phyloP scores from a whole-genome alignment of 176 grass and related monocot species.

The Avena sativa region DNA sequence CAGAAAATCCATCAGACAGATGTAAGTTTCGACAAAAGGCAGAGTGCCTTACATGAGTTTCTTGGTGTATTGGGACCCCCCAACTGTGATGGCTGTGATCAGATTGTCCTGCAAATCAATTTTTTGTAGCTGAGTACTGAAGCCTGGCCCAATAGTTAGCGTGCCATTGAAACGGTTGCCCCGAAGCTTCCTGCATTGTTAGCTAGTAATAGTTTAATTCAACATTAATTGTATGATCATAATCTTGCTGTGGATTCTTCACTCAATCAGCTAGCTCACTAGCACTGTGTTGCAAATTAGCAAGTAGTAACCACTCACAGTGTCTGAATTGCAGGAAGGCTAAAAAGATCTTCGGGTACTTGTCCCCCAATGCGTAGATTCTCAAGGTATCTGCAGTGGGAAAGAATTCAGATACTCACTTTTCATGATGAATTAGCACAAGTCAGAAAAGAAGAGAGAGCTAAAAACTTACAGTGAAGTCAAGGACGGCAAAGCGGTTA shows the following conservation, averaged over 20 bases:
- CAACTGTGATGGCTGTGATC: constrained; percentile 31
- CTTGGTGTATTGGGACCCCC: constrained; percentile 49
- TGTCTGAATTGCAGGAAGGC: constrained; percentile 66
- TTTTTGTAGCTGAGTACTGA: constrained; percentile 54
- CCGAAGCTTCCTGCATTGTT: constrained; percentile 59
- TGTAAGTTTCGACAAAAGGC: background rate
- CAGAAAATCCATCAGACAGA: background rate
- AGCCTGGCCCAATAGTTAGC: constrained; percentile 52
- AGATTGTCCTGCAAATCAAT: constrained; percentile 78
- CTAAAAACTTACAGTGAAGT: constrained; percentile 65
- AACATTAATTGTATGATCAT: background rate
- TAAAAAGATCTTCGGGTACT: constrained; percentile 65
- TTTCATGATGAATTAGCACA: background rate
- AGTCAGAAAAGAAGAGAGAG: background rate
- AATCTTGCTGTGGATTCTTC: background rate
- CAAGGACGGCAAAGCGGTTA: constrained; percentile 63
- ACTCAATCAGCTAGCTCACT: background rate
- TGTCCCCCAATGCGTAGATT: constrained; percentile 52
- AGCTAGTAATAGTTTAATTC: background rate
- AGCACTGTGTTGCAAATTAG: constrained; percentile 2
- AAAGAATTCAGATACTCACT: constrained; percentile 13
- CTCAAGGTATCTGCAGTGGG: constrained; percentile 66
- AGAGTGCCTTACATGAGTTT: constrained; percentile 59
- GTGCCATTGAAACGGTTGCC: constrained; percentile 78
- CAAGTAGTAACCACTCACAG: constrained; percentile 58